phyloP scores from a whole-genome alignment of 148 eudicot species.

The Vaccinium corymbosum region DNA sequence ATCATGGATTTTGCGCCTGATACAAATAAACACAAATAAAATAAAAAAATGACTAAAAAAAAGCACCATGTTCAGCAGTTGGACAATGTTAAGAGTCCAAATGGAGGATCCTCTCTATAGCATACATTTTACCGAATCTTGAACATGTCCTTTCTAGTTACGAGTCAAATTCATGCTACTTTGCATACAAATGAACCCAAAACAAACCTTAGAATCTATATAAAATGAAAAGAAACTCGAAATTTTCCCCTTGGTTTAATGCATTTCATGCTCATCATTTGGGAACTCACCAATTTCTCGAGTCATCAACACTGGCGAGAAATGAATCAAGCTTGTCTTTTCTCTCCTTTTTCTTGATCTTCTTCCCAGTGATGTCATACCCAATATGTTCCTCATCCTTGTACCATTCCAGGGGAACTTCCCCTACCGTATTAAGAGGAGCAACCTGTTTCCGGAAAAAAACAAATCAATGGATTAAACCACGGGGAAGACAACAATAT shows the following conservation, averaged over 20 bases:
- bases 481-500: not conserved
- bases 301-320: constrained; percentile 71
- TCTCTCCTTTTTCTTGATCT: constrained; percentile 84
- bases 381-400: constrained; percentile 96
- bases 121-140: not conserved
- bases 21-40: constrained; percentile 8
- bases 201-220: not conserved
- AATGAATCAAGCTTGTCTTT: constrained; percentile 56
- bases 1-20: constrained; percentile 81
- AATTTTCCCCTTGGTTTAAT: not conserved
- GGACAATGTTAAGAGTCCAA: constrained; percentile 8
- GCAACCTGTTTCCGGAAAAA: constrained; percentile 48
- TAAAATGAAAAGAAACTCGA: constrained; percentile 3
- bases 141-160: not conserved
- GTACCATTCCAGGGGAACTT: constrained; percentile 90
- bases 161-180: not conserved
- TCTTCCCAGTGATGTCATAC: constrained; percentile 76
- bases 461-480: constrained; percentile 7
- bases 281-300: constrained; percentile 65
- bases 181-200: not conserved
- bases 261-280: not conserved
- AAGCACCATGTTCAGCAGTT: not conserved
- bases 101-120: not conserved
- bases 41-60: not conserved
- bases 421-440: constrained; percentile 89